Percentiles rank a stretch among this genome's conserved stretches.
Evolutionary conservation across 2,329 filamentous ascomycete species (phyloP).

Genomic region (Passalora sequoiae): DNA sequence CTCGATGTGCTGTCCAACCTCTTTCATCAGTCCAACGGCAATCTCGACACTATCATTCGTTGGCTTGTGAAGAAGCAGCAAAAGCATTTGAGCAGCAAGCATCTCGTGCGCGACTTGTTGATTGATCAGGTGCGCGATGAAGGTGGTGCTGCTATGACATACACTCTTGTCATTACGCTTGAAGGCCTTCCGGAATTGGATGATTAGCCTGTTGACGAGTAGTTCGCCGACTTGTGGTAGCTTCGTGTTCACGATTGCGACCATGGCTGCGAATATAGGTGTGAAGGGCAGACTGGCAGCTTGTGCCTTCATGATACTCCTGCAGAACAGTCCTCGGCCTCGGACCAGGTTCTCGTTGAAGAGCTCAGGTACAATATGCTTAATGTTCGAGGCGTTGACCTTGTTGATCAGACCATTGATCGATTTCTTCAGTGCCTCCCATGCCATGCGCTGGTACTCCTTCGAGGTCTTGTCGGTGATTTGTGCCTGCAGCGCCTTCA

Average conservation of each 20-base stretch:
- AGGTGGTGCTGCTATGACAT: constrained; percentile 86
- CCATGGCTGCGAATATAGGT: constrained; percentile 92
- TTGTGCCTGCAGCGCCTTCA: constrained; percentile 88
- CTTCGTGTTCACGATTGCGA: constrained; percentile 95
- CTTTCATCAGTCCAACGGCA: constrained; percentile 84
- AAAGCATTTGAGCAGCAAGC: constrained; percentile 82
- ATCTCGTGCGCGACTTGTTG: constrained; percentile 94
- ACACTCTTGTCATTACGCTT: constrained; percentile 96
- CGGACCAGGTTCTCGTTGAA: constrained; percentile 92
- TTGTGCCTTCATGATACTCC: constrained; percentile 97
- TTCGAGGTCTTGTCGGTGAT: constrained; percentile 95
- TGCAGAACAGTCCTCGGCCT: constrained; percentile 85
- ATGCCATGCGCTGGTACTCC: constrained; percentile 98
- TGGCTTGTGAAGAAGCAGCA: constrained; percentile 88
- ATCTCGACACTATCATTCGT: constrained; percentile 98
- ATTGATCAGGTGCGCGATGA: constrained; percentile 92
- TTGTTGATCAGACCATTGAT: constrained; percentile 99
- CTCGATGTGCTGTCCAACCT: constrained; percentile 89
- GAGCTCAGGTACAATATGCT: constrained; percentile 90
- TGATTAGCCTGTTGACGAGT: constrained; percentile 74
- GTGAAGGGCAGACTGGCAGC: constrained; percentile 93
- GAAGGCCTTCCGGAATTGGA: constrained; percentile 94
- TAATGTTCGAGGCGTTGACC: constrained; percentile 97
- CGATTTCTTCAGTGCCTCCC: constrained; percentile 97
- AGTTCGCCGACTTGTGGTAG: constrained; percentile 91